phyloP scores from a whole-genome alignment of 768 basidiomycete species.

The Mycena venus region DNA sequence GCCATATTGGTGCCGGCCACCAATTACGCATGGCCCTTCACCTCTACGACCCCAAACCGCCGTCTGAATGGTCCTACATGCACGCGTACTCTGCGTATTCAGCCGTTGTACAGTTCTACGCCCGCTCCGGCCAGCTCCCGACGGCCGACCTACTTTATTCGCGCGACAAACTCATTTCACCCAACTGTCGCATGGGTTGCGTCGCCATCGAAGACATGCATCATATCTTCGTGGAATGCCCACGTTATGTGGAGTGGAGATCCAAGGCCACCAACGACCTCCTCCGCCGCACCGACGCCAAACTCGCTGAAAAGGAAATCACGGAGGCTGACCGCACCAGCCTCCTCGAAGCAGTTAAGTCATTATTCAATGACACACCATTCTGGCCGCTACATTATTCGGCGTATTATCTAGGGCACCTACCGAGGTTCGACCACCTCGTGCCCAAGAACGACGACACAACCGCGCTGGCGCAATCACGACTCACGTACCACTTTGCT shows the following conservation, averaged over 20 bases:
- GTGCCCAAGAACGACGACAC: neutral
- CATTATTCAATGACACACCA: neutral
- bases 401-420: neutral
- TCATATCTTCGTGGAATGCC: neutral
- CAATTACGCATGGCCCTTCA: neutral
- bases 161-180: neutral
- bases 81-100: slow-evolving; percentile 35
- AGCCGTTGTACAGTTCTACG: slow-evolving; percentile 37
- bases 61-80: slow-evolving; percentile 34
- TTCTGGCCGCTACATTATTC: neutral
- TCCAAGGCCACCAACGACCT: neutral
- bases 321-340: neutral
- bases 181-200: neutral
- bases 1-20: neutral
- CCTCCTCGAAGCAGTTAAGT: slow-evolving; percentile 8
- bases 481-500: slow-evolving; percentile 6
- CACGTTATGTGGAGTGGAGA: neutral
- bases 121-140: slow-evolving; percentile 36
- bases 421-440: neutral
- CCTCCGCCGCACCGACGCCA: neutral
- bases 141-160: slow-evolving; percentile 18
- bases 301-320: neutral
- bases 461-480: neutral
- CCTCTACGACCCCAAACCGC: slow-evolving; percentile 1
- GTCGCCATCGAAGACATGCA: neutral